Conservation (phyloP, 2,329 filamentous ascomycete genomes). For the Fusarium sp. region DNA sequence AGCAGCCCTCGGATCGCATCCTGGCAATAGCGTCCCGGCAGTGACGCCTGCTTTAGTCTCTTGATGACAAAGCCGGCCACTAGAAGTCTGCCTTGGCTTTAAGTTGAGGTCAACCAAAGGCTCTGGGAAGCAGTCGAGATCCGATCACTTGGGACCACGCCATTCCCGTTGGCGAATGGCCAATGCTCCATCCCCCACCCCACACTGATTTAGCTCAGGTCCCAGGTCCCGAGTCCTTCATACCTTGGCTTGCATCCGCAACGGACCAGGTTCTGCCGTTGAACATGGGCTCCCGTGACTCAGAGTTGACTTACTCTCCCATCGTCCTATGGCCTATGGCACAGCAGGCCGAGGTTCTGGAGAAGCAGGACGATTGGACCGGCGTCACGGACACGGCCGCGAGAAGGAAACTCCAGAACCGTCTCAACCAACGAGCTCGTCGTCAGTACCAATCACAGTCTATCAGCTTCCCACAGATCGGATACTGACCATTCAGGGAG, state of each 20-base stretch:
- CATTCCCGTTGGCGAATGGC: not conserved
- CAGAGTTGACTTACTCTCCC: too few species aligned
- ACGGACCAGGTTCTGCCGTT: too few species aligned
- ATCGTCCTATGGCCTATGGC: conserved; percentile 8
- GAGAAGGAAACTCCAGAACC: too few species aligned
- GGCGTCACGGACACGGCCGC: not conserved
- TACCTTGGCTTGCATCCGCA: too few species aligned
- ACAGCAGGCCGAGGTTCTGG: not conserved
- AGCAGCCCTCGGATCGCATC: not conserved
- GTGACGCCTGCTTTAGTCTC: not conserved
- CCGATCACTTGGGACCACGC: not conserved
- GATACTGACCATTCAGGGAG: too few species aligned
- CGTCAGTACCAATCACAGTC: too few species aligned
- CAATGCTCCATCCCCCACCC: not conserved
- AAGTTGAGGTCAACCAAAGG: not conserved
- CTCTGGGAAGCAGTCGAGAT: not conserved
- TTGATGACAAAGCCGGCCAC: conserved; percentile 13
- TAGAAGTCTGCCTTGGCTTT: conserved; percentile 19
- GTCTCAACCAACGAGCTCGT: too few species aligned
- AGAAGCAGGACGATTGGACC: conserved; percentile 12
- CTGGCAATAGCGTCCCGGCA: not conserved
- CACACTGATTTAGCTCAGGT: not conserved
- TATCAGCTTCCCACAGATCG: too few species aligned
- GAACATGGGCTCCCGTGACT: too few species aligned
- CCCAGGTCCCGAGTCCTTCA: too few species aligned